phyloP scores from a whole-genome alignment of 192 early-diverging fungal species.

The Diversispora eburnea region DNA sequence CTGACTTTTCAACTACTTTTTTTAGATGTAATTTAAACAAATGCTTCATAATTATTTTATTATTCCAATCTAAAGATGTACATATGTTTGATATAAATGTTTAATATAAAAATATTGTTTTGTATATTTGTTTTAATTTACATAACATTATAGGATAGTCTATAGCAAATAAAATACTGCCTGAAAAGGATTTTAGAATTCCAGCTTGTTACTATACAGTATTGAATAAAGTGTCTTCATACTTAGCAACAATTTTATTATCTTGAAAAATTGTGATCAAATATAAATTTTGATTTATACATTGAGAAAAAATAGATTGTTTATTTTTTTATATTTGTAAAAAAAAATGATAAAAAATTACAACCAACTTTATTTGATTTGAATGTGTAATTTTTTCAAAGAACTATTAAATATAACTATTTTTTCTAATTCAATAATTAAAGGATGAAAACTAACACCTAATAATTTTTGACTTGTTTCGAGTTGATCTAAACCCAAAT shows the following conservation, averaged over 20 bases:
- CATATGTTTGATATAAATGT: neutral
- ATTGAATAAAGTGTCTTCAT: too few species aligned
- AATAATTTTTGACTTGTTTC: neutral
- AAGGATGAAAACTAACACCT: neutral
- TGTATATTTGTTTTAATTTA: neutral
- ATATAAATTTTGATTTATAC: too few species aligned
- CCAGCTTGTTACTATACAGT: too few species aligned
- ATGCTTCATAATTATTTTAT: neutral
- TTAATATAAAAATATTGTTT: neutral
- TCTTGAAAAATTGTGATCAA: too few species aligned
- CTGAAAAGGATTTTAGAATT: neutral
- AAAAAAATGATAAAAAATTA: too few species aligned
- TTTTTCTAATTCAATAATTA: slow-evolving; percentile 2
- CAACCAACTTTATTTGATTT: too few species aligned
- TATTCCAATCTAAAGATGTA: neutral
- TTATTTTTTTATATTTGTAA: too few species aligned
- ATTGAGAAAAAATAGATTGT: too few species aligned
- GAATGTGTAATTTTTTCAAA: too few species aligned
- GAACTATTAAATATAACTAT: too few species aligned
- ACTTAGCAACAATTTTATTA: too few species aligned
- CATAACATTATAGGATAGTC: neutral
- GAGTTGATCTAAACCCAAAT: neutral
- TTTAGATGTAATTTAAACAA: neutral
- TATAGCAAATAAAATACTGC: neutral
- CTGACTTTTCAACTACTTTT: neutral